phyloP scores from a whole-genome alignment of 352 stramenopile species.

The Phytophthora pseudosyringae region DNA sequence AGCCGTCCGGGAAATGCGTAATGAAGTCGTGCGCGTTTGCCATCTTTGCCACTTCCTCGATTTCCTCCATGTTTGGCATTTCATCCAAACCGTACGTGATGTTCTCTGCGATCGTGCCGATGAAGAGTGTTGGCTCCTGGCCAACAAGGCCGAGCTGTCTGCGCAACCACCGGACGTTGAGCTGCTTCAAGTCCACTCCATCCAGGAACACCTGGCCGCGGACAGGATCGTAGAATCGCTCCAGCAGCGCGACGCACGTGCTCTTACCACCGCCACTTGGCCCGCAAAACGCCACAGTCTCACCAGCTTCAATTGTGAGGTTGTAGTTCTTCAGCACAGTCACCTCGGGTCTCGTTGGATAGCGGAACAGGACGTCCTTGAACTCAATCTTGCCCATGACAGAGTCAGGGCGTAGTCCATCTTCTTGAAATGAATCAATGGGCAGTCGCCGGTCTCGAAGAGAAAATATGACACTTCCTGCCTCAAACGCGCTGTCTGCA shows the following conservation, averaged over 20 bases:
- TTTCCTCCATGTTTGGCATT: constrained; percentile 87
- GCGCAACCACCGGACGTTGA: constrained; percentile 46
- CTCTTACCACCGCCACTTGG: constrained; percentile 48
- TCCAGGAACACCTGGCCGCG: constrained; percentile 37
- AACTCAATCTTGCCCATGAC: constrained; percentile 46
- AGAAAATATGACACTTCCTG: constrained; percentile 27
- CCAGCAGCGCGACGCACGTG: constrained; percentile 43
- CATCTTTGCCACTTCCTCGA: constrained; percentile 67
- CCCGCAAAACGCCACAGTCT: constrained; percentile 50
- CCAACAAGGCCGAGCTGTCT: constrained; percentile 34
- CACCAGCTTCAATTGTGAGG: constrained; percentile 38
- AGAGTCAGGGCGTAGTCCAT: constrained; percentile 10
- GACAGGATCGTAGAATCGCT: constrained; percentile 57
- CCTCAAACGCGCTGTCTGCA: constrained; percentile 43
- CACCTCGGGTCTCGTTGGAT: constrained; percentile 45
- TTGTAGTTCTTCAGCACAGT: constrained; percentile 40
- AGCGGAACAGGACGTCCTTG: constrained; percentile 43
- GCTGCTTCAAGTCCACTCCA: constrained; percentile 35
- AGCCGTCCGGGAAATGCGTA: constrained; percentile 44
- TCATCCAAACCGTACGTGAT: constrained; percentile 51
- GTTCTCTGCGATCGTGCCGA: constrained; percentile 24
- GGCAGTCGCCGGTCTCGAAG: constrained; percentile 22
- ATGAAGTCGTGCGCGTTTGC: constrained; percentile 51
- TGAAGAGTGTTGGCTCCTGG: constrained; percentile 25
- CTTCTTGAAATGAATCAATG: constrained; percentile 36